Evolutionary conservation across 2,329 filamentous ascomycete genomes (phyloP), one percentile per base, ranked within the genome.

Genomic region (Botryosphaeria agaves): DNA sequence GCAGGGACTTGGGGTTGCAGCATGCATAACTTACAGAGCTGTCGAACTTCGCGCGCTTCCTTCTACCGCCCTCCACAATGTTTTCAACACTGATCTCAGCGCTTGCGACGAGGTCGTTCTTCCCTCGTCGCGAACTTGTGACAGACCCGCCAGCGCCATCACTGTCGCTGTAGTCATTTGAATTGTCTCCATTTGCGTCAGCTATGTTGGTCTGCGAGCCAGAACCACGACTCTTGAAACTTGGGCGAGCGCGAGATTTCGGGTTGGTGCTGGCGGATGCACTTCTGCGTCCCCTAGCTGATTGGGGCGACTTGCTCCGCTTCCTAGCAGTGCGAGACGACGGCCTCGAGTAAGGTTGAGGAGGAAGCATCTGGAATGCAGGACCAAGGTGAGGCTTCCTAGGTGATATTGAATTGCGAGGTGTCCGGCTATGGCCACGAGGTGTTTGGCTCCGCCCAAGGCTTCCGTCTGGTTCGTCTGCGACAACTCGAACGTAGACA

Each of bases 11-110:
- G 14, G n/a, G n/a, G n/a, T n/a, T n/a, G n/a, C n/a, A n/a, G 24
- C 32, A 24, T 32, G 26, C 21, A 29, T 28, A 32, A 66, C 87
- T 75, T 77, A 95, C 87, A 57, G 87, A 94, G 62, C 87, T 95
- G 55, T 95, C 87, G 59, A 76, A 76, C 57, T 93, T 94, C 45
- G 87, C 82, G 48, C 84, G 74, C 64, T 95, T 94, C 50, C 89
- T 76, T 55, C 89, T 77, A 41, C 87, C 85, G 48, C 91, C 89
- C 57, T 95, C 87, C 37, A 98, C 80, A 54, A 98, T 95, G 52
- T 98, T 98, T 44, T 94, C 85, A 42, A 94, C 72, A 52, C 87
- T 95, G 48, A 98, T 98, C 44, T 98, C 89, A 11, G 89, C 92
- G 51, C 83, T 94, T 29, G 82, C 84, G 45, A 93, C 72, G 40